phyloP scores from a whole-genome alignment of 345 rosid species.

The Gossypium ekmanianum region DNA sequence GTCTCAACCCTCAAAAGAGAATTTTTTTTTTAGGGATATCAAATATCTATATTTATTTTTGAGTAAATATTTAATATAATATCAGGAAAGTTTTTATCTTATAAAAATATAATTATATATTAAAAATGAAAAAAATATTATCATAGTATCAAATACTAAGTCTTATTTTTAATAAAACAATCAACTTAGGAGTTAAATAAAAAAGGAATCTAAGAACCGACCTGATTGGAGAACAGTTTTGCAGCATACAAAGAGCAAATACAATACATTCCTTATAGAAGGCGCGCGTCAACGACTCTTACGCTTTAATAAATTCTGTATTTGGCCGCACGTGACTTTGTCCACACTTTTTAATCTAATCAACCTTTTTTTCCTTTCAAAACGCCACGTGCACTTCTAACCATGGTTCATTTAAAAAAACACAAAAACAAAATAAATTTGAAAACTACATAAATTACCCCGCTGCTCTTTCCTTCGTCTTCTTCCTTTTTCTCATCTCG shows the following conservation, averaged over 20 bases:
- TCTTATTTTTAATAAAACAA: too few relatives aligned
- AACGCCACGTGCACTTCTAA: conserved; percentile 29
- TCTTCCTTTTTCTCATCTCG: background rate
- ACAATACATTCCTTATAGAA: background rate
- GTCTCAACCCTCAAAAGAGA: too few relatives aligned
- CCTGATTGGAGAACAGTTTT: background rate
- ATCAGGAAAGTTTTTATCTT: too few relatives aligned
- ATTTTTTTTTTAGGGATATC: too few relatives aligned
- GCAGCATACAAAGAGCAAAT: background rate
- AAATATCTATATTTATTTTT: too few relatives aligned
- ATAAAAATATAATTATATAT: too few relatives aligned
- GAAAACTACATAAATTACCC: background rate
- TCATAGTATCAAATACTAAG: too few relatives aligned
- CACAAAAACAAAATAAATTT: background rate
- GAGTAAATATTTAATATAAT: too few relatives aligned
- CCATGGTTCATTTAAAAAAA: conserved; percentile 11
- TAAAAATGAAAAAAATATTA: too few relatives aligned
- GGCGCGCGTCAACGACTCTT: background rate
- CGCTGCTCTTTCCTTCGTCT: background rate
- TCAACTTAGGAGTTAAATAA: too few relatives aligned
- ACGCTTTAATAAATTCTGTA: background rate
- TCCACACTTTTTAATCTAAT: background rate
- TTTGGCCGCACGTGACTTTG: conserved; percentile 7
- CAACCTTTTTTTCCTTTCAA: background rate
- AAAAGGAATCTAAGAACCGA: background rate